A percentile compares a stretch with the other conserved stretches of the same genome.
Conservation (phyloP, 2,329 filamentous ascomycete genomes). For the Triangularia setosa region DNA sequence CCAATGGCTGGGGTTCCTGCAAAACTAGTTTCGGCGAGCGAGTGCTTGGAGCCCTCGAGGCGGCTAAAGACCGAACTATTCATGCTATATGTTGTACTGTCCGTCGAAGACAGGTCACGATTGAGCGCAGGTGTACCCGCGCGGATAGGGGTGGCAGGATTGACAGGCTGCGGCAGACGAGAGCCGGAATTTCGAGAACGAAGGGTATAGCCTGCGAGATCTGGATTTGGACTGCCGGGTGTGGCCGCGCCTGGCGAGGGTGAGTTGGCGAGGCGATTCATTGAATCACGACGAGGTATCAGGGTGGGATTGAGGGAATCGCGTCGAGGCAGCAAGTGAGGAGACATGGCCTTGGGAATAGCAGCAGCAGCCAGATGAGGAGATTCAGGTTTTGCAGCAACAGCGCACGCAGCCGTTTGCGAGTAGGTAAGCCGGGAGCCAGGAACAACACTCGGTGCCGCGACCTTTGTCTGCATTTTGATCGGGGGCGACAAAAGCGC, state of each 20-base stretch:
- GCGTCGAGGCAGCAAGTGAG: background rate
- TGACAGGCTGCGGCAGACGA: conserved; percentile 35
- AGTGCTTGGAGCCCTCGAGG: conserved; percentile 31
- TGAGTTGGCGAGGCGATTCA: conserved; percentile 7
- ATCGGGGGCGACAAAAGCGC: conserved; percentile 3
- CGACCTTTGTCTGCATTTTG: background rate
- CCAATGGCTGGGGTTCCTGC: conserved; percentile 23
- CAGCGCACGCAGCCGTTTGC: conserved; percentile 14
- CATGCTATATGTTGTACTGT: conserved; percentile 38
- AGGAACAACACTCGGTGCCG: conserved; percentile 6
- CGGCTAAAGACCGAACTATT: conserved; percentile 40
- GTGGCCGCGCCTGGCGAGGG: conserved; percentile 3
- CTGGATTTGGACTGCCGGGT: conserved; percentile 16
- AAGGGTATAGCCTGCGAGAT: conserved; percentile 28
- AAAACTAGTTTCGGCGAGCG: conserved; percentile 31
- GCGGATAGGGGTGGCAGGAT: conserved; percentile 36
- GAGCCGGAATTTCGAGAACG: conserved; percentile 37
- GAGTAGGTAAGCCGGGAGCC: conserved; percentile 22
- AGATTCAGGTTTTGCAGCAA: background rate
- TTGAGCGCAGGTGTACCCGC: conserved; percentile 34
- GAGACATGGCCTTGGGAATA: background rate
- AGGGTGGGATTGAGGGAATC: background rate
- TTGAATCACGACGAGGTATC: conserved; percentile 11
- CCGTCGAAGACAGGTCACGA: conserved; percentile 38
- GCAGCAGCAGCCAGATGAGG: background rate